phyloP scores from a whole-genome alignment of 108 stramenopile species.

The Pseudonitzschia pungens region DNA sequence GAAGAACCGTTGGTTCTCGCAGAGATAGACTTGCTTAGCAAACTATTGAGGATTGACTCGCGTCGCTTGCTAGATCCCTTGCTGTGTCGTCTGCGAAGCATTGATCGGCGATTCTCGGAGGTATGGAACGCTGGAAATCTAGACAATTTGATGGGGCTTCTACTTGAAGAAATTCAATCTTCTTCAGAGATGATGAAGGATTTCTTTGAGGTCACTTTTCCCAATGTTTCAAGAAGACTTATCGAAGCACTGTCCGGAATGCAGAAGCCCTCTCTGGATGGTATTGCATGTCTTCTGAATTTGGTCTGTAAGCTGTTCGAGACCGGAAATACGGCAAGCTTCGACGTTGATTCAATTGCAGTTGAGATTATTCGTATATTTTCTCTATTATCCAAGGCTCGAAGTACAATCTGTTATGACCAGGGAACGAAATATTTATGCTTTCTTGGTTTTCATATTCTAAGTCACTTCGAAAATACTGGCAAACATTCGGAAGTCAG shows the following conservation, averaged over 20 bases:
- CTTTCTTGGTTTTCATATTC: neutral
- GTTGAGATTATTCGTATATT: neutral
- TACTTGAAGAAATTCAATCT: conserved; percentile 3
- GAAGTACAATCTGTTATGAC: neutral
- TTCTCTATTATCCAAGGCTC: neutral
- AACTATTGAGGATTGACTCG: neutral
- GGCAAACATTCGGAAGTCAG: neutral
- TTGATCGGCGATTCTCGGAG: neutral
- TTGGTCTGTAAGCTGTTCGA: conserved; percentile 5
- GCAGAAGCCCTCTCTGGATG: neutral
- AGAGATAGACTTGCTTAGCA: conserved; percentile 3
- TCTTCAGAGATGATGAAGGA: neutral
- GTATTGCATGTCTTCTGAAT: neutral
- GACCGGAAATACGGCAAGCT: neutral
- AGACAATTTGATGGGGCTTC: neutral
- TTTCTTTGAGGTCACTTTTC: neutral
- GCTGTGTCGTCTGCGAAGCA: neutral
- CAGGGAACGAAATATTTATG: neutral
- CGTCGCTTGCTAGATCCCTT: neutral
- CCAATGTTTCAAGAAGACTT: conserved; percentile 2
- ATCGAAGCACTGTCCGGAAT: neutral
- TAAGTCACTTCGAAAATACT: neutral
- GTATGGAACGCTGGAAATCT: conserved; percentile 12
- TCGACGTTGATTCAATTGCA: conserved; percentile 1
- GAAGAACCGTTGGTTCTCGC: neutral